phyloP scores from a whole-genome alignment of 2,329 filamentous ascomycete genomes.

The Colletotrichum siamense region DNA sequence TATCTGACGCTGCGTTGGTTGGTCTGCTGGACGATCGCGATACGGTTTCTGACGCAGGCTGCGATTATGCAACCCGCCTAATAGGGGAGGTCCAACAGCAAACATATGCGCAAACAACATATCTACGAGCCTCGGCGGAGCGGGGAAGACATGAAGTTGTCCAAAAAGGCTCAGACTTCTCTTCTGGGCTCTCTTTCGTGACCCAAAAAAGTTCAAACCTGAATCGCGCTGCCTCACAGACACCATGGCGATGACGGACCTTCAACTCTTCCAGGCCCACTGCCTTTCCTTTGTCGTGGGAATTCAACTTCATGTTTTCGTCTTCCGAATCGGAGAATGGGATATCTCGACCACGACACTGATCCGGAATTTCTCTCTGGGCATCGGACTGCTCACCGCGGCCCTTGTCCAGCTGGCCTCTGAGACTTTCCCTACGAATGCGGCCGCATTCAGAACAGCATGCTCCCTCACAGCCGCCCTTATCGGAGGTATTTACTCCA shows the following conservation, averaged over 20 bases:
- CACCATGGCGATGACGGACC: not conserved
- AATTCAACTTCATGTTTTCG: constrained; percentile 21
- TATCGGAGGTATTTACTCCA: constrained; percentile 20
- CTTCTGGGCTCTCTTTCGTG: not conserved
- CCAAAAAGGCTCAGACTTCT: not conserved
- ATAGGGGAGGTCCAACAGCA: not conserved
- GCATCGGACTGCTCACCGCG: not conserved
- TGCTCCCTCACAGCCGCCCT: not conserved
- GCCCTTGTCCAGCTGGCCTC: not conserved
- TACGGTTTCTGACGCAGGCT: not conserved
- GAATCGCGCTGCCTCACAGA: not conserved
- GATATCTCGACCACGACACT: constrained; percentile 23
- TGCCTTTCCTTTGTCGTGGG: constrained; percentile 10
- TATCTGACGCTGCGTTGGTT: not conserved
- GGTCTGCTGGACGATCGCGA: not conserved
- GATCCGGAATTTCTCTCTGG: constrained; percentile 1
- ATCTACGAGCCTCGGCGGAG: not conserved
- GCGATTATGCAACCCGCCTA: not conserved
- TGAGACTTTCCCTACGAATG: not conserved
- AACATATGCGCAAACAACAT: not conserved
- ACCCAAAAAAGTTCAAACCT: not conserved
- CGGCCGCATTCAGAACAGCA: not conserved
- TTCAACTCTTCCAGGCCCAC: not conserved
- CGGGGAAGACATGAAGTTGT: not conserved
- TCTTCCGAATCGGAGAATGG: constrained; percentile 32